phyloP scores from a whole-genome alignment of 768 basidiomycete species.

The Chalciporus piperatus region DNA sequence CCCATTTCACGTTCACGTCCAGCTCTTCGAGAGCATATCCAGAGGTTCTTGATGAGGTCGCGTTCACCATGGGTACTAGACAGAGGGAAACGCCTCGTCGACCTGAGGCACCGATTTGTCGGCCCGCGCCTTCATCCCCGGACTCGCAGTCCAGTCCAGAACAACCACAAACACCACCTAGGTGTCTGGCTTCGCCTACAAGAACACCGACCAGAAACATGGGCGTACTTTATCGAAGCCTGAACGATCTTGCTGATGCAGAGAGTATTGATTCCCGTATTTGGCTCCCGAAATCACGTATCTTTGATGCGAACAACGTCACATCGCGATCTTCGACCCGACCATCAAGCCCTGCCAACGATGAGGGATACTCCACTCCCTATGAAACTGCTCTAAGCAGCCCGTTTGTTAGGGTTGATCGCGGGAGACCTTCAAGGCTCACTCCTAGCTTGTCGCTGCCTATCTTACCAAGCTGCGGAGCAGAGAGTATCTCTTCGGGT shows the following conservation, averaged over 20 bases:
- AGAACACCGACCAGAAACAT: conserved; percentile 2
- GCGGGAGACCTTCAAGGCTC: conserved; percentile 20
- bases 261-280: conserved; percentile 23
- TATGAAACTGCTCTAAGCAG: neutral
- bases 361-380: neutral
- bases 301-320: conserved; percentile 27
- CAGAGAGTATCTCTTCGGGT: neutral
- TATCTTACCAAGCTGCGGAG: conserved; percentile 5
- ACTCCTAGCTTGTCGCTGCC: conserved; percentile 21
- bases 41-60: neutral
- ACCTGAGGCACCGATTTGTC: conserved; percentile 7
- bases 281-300: conserved; percentile 24
- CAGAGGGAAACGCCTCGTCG: neutral
- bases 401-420: conserved; percentile 17
- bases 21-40: conserved; percentile 19
- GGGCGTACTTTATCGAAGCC: conserved; percentile 21
- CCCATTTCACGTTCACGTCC: conserved; percentile 18
- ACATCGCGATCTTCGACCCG: conserved; percentile 22
- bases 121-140: conserved; percentile 3
- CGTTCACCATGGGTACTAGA: neutral
- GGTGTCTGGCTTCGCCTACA: conserved; percentile 8
- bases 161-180: conserved; percentile 3
- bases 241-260: conserved; percentile 15
- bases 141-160: conserved; percentile 7
- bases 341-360: conserved; percentile 23